Percentiles rank a stretch among this genome's conserved stretches.
These are phyloP conservation scores for Candida boleticola DNA, from an alignment of 805 yeast genomes.

Conservation along the genomic window DNA sequence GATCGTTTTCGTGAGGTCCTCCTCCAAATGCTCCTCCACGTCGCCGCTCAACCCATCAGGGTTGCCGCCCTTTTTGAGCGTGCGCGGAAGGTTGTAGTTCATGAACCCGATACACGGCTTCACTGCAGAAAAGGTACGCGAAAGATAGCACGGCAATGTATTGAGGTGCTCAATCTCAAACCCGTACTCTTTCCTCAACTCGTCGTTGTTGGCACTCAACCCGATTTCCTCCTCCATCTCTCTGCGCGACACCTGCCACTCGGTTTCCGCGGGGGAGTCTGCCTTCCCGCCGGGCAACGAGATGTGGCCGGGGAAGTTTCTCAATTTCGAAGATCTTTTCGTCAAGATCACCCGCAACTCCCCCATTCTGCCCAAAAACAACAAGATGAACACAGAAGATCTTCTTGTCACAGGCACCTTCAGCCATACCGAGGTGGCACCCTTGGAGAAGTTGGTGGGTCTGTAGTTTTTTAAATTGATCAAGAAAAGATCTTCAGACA, in stretches of 20 bases:
- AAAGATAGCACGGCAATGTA: constrained; percentile 73
- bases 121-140: constrained; percentile 80
- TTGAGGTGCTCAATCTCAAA: constrained; percentile 59
- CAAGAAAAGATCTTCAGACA: constrained; percentile 19
- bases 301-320: constrained; percentile 83
- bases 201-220: constrained; percentile 46
- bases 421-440: constrained; percentile 53
- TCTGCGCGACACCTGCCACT: constrained; percentile 73
- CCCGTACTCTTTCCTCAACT: constrained; percentile 45
- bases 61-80: constrained; percentile 11
- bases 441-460: constrained; percentile 31
- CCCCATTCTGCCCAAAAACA: constrained; percentile 70
- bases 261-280: constrained; percentile 62
- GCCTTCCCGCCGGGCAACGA: constrained; percentile 95
- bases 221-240: constrained; percentile 92
- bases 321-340: constrained; percentile 65
- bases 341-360: constrained; percentile 79
- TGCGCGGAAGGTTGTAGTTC: constrained; percentile 37
- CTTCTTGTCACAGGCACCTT: constrained; percentile 63
- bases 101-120: constrained; percentile 75
- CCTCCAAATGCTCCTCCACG: constrained; percentile 14
- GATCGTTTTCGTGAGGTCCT: constrained; percentile 24
- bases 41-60: neutral
- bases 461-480: constrained; percentile 31
- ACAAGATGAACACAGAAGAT: constrained; percentile 73